These are phyloP conservation scores for Arachnomyces sp. DNA, from an alignment of 2,329 filamentous ascomycete genomes.

Conservation along the genomic window DNA sequence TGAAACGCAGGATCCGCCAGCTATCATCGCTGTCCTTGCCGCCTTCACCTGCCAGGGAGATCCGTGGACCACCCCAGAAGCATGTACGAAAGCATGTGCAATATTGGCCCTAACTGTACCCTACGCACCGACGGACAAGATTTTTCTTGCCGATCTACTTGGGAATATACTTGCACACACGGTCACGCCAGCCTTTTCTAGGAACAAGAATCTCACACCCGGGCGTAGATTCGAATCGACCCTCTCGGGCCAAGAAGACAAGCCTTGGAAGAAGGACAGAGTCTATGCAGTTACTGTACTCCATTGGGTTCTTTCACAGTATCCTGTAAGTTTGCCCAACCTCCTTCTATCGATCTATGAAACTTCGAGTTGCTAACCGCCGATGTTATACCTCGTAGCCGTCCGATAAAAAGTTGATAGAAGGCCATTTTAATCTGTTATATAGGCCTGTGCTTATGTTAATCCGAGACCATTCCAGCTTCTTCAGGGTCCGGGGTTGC, in stretches of 20 bases:
- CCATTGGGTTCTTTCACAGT: constrained; percentile 28
- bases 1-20: constrained; percentile 13
- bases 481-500: constrained; percentile 33
- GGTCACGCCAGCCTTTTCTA: constrained; percentile 36
- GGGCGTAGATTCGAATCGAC: constrained; percentile 29
- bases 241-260: constrained; percentile 27
- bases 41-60: constrained; percentile 25
- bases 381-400: constrained; percentile 11
- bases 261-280: constrained; percentile 32
- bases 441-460: constrained; percentile 33
- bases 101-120: constrained; percentile 13
- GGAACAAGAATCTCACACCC: constrained; percentile 30
- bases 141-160: constrained; percentile 15
- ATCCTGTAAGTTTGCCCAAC: constrained; percentile 21
- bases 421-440: constrained; percentile 24
- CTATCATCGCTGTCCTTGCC: constrained; percentile 25
- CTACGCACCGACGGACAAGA: constrained; percentile 3
- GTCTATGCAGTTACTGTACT: constrained; percentile 29
- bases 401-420: constrained; percentile 23
- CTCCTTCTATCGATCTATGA: constrained; percentile 7
- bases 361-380: constrained; percentile 6
- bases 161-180: constrained; percentile 21
- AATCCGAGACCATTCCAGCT: constrained; percentile 33
- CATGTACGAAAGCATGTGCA: constrained; percentile 11
- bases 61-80: constrained; percentile 28